Evolutionary conservation across 2,329 filamentous ascomycete species (phyloP).

Genomic region (Tetracladium maxilliforme): DNA sequence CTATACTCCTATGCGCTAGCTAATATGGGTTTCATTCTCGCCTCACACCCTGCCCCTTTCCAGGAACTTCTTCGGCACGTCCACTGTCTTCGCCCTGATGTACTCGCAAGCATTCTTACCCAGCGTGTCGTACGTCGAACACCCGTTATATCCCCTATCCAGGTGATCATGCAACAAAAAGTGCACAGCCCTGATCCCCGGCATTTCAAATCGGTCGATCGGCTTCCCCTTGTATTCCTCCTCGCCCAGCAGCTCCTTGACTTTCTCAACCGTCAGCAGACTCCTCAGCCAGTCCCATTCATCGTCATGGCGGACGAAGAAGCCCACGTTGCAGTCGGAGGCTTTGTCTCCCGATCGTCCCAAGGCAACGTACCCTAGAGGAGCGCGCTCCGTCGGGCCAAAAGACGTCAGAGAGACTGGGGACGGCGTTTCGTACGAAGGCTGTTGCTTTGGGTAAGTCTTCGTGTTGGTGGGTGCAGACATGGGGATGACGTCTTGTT

Average conservation of each 20-base stretch:
- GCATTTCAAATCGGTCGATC: conserved; percentile 6
- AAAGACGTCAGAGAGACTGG: conserved; percentile 1
- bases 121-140: conserved; percentile 25
- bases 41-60: conserved; percentile 20
- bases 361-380: conserved; percentile 6
- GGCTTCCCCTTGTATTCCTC: conserved; percentile 9
- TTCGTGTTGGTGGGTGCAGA: conserved; percentile 2
- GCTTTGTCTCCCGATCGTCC: conserved; percentile 19
- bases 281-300: conserved; percentile 22
- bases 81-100: conserved; percentile 25
- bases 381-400: conserved; percentile 3
- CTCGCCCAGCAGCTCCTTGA: conserved; percentile 23
- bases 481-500: conserved; percentile 3
- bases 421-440: conserved; percentile 1
- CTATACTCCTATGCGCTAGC: too few species aligned
- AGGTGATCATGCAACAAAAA: conserved; percentile 28
- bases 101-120: conserved; percentile 31
- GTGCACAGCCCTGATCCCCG: conserved; percentile 11
- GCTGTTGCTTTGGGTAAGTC: conserved; percentile 4
- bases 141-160: conserved; percentile 25
- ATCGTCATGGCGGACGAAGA: conserved; percentile 21
- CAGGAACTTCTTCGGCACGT: conserved; percentile 26
- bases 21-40: conserved; percentile 16
- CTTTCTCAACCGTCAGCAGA: conserved; percentile 14
- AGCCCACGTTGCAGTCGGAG: conserved; percentile 20